Percentiles rank a stretch among this genome's conserved stretches.
phyloP scores from a whole-genome alignment of 768 basidiomycete species.

The Suillus cothurnatus region DNA sequence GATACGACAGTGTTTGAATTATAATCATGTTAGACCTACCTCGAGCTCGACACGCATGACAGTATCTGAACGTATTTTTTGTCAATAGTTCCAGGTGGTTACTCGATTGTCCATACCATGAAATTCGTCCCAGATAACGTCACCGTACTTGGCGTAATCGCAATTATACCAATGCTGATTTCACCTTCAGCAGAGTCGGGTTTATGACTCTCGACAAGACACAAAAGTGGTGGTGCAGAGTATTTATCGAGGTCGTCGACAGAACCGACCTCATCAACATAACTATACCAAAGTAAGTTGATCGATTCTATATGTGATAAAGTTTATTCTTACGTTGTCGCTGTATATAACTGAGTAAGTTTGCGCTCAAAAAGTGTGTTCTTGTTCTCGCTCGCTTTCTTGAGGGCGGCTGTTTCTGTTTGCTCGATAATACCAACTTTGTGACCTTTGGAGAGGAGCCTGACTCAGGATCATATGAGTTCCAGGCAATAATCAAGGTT shows the following conservation, averaged over 20 bases:
- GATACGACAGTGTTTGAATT: constrained; percentile 9
- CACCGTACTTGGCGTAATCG: constrained; percentile 88
- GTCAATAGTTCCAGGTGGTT: constrained; percentile 6
- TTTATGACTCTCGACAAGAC: constrained; percentile 58
- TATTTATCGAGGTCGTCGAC: constrained; percentile 60
- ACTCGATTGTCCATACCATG: constrained; percentile 50
- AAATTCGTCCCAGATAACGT: constrained; percentile 93
- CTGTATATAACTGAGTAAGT: constrained; percentile 80
- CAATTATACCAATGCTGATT: constrained; percentile 69
- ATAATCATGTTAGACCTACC: constrained; percentile 40
- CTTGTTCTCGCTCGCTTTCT: constrained; percentile 77
- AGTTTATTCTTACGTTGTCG: constrained; percentile 67
- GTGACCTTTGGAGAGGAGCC: constrained; percentile 76
- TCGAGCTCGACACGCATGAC: constrained; percentile 89
- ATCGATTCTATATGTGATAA: constrained; percentile 8
- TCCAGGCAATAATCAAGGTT: not conserved
- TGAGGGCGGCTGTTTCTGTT: constrained; percentile 85
- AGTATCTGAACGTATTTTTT: constrained; percentile 51
- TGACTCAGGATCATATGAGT: constrained; percentile 20
- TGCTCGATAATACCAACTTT: constrained; percentile 86
- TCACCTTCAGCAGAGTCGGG: constrained; percentile 25
- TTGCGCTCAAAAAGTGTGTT: constrained; percentile 73
- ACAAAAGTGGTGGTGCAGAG: constrained; percentile 67
- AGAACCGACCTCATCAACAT: constrained; percentile 78
- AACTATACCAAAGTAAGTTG: constrained; percentile 47